Evolutionary conservation across 345 rosid species (phyloP).

Genomic region (Ceriops tagal): DNA sequence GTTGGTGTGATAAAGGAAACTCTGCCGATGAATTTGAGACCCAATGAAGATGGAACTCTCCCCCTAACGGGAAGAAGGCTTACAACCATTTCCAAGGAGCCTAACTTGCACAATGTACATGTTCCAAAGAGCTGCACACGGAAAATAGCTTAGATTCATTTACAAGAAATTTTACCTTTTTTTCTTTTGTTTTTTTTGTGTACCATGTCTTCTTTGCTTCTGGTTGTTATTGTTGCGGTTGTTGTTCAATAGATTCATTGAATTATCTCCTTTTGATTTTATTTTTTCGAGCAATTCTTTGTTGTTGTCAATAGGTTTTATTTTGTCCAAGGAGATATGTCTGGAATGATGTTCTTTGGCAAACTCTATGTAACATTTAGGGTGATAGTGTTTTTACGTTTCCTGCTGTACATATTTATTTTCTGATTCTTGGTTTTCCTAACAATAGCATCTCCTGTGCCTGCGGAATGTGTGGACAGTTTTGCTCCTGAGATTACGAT

Average conservation of each 20-base stretch:
- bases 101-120: conserved; percentile 56
- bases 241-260: conserved; percentile 42
- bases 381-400: not conserved
- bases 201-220: not conserved
- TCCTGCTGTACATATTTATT: not conserved
- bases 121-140: conserved; percentile 67
- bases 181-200: not conserved
- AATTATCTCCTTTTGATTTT: conserved; percentile 20
- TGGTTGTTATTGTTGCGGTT: not conserved
- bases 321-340: not conserved
- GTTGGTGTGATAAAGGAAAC: conserved; percentile 34
- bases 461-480: no score
- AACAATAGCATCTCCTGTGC: no score
- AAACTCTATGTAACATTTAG: not conserved
- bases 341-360: not conserved
- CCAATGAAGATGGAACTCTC: conserved; percentile 33
- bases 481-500: no score
- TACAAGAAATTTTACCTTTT: not conserved
- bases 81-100: conserved; percentile 56
- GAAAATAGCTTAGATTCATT: conserved; percentile 26
- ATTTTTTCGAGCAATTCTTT: not conserved
- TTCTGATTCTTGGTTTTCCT: no score
- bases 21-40: conserved; percentile 18
- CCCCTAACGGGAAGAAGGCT: conserved; percentile 36
- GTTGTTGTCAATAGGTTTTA: not conserved